Evolutionary conservation across 2,329 filamentous ascomycete species (phyloP).

Genomic region (Penicillium sp.): DNA sequence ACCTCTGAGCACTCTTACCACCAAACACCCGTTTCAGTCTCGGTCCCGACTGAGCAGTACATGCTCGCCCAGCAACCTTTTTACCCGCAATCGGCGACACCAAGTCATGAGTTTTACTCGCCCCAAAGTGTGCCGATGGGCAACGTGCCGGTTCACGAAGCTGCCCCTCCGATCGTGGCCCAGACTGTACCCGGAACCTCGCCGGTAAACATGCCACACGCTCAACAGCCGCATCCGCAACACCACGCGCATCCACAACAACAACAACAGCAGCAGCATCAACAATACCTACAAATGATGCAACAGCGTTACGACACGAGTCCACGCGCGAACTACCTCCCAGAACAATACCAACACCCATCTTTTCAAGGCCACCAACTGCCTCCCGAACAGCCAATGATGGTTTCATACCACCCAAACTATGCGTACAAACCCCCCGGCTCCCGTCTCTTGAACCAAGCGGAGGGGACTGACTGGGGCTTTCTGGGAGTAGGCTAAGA

Average conservation of each 20-base stretch:
- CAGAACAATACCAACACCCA: slow-evolving; percentile 31
- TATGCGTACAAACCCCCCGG: slow-evolving; percentile 33
- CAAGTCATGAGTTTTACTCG: slow-evolving; percentile 39
- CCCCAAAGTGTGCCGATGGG: slow-evolving; percentile 33
- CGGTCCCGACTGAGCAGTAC: slow-evolving; percentile 35
- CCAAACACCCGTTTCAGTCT: slow-evolving; percentile 25
- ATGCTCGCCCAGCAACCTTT: slow-evolving; percentile 37
- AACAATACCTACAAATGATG: slow-evolving; percentile 31
- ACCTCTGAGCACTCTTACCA: slow-evolving; percentile 38
- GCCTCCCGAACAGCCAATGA: slow-evolving; percentile 30
- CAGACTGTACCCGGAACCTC: slow-evolving; percentile 32
- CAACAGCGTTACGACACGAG: slow-evolving; percentile 34
- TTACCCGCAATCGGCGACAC: slow-evolving; percentile 33
- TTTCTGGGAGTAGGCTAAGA: slow-evolving; percentile 39
- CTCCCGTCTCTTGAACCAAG: slow-evolving; percentile 35
- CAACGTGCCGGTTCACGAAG: slow-evolving; percentile 30
- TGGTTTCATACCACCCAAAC: slow-evolving; percentile 33
- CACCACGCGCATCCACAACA: slow-evolving; percentile 29
- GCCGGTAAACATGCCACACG: slow-evolving; percentile 28
- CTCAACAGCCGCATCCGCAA: slow-evolving; percentile 26
- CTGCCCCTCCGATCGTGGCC: slow-evolving; percentile 28
- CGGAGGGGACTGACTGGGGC: slow-evolving; percentile 41
- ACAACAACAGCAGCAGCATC: slow-evolving; percentile 33
- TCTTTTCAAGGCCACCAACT: slow-evolving; percentile 29
- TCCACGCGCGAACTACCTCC: slow-evolving; percentile 30